Base-by-base conservation (phyloP, 345 rosid species). In the Arabidopsis suecica region DNA sequence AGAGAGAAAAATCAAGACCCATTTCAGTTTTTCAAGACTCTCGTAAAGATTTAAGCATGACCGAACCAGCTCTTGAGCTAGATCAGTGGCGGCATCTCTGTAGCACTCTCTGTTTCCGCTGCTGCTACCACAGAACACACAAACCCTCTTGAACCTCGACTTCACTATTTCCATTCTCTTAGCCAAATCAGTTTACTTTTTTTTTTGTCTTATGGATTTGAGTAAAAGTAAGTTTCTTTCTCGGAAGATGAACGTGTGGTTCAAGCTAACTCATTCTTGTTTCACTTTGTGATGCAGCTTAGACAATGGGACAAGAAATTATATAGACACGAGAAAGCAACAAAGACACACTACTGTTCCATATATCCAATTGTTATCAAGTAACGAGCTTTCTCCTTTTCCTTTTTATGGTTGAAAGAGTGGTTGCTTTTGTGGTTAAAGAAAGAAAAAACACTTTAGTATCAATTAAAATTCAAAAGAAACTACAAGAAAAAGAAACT, bases 51-150 rank as follows among this genome's bases (percentile, higher is more conserved):
- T 49, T 38, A 50, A 32, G 32, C 34, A 42, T 1, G 58, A 64
- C 16, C 63, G 0, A 50, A 78, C 98, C 97, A 93, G 84, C 68
- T 91, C 97, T 78, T 83, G 88, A 61, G 89, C 98, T 12, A 93
- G 81, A 73, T 86, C 96, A 61, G 83, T 73, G 55, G 97, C 97
- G 34, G 97, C 98, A 66, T 89, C 93, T 58, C 84, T 80, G 58
- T 89, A 93, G 59, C 93, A 84, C 32, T 87, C 82, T 85, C 89
- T 87, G 80, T 91, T 89, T 53, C 98, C 97, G 9, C 88, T 82
- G 45, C 96, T 91, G 73, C 98, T 93, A 11, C 95, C 95, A 80
- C 95, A 89, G 61, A 89, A 89, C 11, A 89, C 95, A 82, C 92
- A 88, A 16, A 87, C 89, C 45, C 86, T 93, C 82, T 87, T 83